Conservation (phyloP, 164 flowering plant species). For the Berberis vulgaris region DNA sequence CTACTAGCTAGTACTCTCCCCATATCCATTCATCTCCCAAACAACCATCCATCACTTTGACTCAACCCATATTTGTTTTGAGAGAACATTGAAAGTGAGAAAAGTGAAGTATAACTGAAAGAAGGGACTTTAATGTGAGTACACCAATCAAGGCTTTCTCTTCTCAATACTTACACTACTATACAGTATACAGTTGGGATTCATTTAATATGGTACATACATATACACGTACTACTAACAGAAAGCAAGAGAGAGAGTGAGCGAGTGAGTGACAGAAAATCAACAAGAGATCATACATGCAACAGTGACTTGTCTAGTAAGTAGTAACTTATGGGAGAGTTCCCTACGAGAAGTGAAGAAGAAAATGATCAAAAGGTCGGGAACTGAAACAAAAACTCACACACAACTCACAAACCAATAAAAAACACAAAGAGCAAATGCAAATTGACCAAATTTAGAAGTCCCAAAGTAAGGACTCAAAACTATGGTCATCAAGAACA, state of each 20-base stretch:
- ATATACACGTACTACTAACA: neutral
- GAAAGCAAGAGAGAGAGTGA: neutral
- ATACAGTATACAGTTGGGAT: conserved; percentile 12
- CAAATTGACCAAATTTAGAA: conserved; percentile 7
- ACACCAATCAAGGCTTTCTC: conserved; percentile 15
- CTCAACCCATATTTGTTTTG: neutral
- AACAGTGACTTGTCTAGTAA: too few relatives aligned
- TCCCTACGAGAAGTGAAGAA: too few relatives aligned
- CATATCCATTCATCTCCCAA: too few relatives aligned
- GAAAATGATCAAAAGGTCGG: too few relatives aligned
- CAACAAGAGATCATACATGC: neutral
- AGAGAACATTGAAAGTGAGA: neutral
- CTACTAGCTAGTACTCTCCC: neutral
- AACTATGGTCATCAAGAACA: conserved; percentile 13
- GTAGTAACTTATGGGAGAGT: too few relatives aligned
- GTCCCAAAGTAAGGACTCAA: conserved; percentile 27
- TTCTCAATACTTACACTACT: conserved; percentile 12
- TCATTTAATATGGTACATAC: conserved; percentile 10
- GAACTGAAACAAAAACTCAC: too few relatives aligned
- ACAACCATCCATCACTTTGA: neutral
- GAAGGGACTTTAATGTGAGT: conserved; percentile 2
- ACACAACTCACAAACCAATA: too few relatives aligned
- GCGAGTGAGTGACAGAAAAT: neutral
- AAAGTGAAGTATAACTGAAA: neutral
- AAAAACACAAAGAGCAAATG: neutral